phyloP scores from a whole-genome alignment of 352 stramenopile species.

The Phytopythium mirpurense region DNA sequence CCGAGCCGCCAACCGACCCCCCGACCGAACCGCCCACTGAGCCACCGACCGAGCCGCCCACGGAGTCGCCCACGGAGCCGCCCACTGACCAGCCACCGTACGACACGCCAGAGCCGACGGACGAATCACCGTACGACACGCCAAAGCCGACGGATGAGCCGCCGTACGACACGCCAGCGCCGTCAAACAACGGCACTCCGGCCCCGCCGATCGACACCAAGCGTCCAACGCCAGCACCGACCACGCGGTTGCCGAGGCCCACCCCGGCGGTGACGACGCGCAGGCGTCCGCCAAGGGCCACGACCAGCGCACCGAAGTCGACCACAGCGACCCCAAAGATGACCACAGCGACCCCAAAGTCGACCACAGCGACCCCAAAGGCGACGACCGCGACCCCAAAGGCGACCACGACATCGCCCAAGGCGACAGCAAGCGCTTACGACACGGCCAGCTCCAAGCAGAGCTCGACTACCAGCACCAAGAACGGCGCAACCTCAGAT shows the following conservation, averaged over 20 bases:
- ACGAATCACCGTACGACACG: slow-evolving; percentile 10
- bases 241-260: slow-evolving; percentile 12
- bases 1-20: too few species aligned
- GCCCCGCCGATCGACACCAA: background rate
- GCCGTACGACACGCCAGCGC: slow-evolving; percentile 11
- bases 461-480: background rate
- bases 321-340: background rate
- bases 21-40: too few species aligned
- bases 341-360: background rate
- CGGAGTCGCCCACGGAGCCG: background rate
- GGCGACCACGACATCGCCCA: background rate
- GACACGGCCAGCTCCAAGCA: background rate
- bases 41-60: too few species aligned
- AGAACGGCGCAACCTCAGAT: background rate
- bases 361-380: background rate
- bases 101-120: slow-evolving; percentile 5
- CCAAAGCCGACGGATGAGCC: slow-evolving; percentile 10
- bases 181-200: slow-evolving; percentile 4
- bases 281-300: background rate
- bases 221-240: slow-evolving; percentile 14
- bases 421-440: background rate
- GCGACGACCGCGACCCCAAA: background rate
- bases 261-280: background rate
- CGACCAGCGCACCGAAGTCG: background rate
- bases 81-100: slow-evolving; percentile 1